Conservation (phyloP, 352 stramenopile genomes). For the Globisporangium cystogenes region DNA sequence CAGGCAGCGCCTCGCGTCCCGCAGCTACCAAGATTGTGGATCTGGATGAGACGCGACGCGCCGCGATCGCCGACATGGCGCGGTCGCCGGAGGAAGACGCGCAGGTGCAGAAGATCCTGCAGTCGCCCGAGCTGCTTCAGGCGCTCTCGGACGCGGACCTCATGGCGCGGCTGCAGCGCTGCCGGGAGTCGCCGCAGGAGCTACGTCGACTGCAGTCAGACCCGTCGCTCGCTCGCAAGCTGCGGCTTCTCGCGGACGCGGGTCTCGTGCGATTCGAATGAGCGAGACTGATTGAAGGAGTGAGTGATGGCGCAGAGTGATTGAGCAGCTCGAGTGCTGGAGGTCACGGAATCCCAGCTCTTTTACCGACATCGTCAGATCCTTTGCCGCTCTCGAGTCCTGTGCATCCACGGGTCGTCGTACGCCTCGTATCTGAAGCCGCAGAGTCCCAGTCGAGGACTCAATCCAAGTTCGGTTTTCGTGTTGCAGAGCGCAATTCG, state of each 20-base stretch:
- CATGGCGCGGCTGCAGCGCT: constrained; percentile 47
- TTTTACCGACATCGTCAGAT: too few species aligned
- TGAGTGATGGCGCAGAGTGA: too few species aligned
- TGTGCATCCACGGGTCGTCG: too few species aligned
- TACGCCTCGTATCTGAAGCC: too few species aligned
- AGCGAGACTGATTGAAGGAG: background rate
- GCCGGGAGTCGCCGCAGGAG: constrained; percentile 28
- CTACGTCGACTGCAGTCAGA: constrained; percentile 42
- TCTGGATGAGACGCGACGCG: constrained; percentile 37
- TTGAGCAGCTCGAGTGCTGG: background rate
- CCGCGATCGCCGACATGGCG: constrained; percentile 56
- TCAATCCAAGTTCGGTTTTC: too few species aligned
- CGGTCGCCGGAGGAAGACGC: constrained; percentile 51
- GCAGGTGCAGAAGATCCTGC: constrained; percentile 61
- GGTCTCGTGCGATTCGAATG: constrained; percentile 53
- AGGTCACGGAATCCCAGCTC: too few species aligned
- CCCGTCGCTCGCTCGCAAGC: constrained; percentile 35
- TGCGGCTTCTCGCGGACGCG: constrained; percentile 45
- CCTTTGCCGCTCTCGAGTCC: too few species aligned
- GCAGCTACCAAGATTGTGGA: constrained; percentile 38
- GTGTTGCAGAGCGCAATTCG: background rate
- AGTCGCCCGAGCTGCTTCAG: constrained; percentile 53
- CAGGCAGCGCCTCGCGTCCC: background rate
- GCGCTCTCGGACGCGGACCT: constrained; percentile 51
- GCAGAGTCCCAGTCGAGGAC: too few species aligned